Evolutionary conservation across 495 filamentous ascomycete genomes (phyloP).

Genomic region (Daldinia bambusicola): DNA sequence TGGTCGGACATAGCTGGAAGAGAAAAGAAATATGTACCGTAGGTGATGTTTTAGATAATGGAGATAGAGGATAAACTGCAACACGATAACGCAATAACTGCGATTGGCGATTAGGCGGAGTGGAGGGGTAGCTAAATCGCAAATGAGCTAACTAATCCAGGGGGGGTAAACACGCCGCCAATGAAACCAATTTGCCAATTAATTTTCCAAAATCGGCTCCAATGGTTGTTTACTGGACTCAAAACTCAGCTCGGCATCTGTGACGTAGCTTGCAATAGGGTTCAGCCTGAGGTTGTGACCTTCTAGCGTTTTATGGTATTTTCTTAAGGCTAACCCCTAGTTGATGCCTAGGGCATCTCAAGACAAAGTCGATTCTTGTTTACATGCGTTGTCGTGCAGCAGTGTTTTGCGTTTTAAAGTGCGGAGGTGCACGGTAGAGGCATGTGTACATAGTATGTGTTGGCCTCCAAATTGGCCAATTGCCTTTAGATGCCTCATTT

Average conservation of each 20-base stretch:
- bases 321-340: not conserved
- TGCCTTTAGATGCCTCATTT: not conserved
- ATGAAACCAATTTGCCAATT: slow-evolving; percentile 17
- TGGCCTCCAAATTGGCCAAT: slow-evolving; percentile 41
- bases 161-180: slow-evolving; percentile 1
- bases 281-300: not conserved
- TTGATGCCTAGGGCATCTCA: slow-evolving; percentile 3
- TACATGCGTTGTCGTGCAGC: slow-evolving; percentile 35
- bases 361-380: slow-evolving; percentile 26
- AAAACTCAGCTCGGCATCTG: not conserved
- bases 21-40: not conserved
- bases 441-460: no score
- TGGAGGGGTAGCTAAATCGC: slow-evolving; percentile 31
- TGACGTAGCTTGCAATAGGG: slow-evolving; percentile 18
- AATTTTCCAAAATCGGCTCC: slow-evolving; percentile 1
- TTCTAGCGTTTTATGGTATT: slow-evolving; percentile 16
- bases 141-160: not conserved
- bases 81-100: slow-evolving; percentile 10
- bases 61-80: not conserved
- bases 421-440: slow-evolving; percentile 28
- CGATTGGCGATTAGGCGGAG: slow-evolving; percentile 3
- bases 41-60: no score
- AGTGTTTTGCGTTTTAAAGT: slow-evolving; percentile 27
- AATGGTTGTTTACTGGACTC: slow-evolving; percentile 6
- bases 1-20: slow-evolving; percentile 53